These are phyloP conservation scores for Suillus lakei DNA, from an alignment of 768 basidiomycete genomes.

Conservation along the genomic window DNA sequence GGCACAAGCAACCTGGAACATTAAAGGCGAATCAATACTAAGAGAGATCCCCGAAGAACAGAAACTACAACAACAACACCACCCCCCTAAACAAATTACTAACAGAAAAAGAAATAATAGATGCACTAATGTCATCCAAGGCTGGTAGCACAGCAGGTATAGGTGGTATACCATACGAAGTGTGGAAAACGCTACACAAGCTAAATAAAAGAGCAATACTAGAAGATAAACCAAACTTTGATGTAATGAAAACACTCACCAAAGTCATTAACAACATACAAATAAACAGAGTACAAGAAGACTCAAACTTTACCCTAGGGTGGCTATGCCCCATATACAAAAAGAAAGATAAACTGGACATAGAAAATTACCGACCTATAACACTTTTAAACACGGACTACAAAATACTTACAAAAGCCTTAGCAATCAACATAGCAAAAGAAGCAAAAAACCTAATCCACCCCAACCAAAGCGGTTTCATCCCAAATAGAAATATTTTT, in stretches of 20 bases:
- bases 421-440: slow-evolving; percentile 23
- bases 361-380: slow-evolving; percentile 45
- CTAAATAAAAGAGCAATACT: no score
- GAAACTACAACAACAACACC: no score
- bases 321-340: slow-evolving; percentile 46
- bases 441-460: slow-evolving; percentile 29
- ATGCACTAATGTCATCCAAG: slow-evolving; percentile 17
- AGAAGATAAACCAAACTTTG: slow-evolving; percentile 11
- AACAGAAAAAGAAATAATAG: slow-evolving; percentile 21
- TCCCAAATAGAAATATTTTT: slow-evolving; percentile 34
- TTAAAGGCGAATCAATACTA: no score
- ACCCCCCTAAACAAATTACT: background rate
- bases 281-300: slow-evolving; percentile 18
- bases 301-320: slow-evolving; percentile 31
- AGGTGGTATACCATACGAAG: slow-evolving; percentile 35
- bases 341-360: slow-evolving; percentile 37
- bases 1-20: no score
- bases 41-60: no score
- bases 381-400: slow-evolving; percentile 42
- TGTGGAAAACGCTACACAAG: slow-evolving; percentile 24
- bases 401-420: slow-evolving; percentile 33
- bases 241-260: slow-evolving; percentile 11
- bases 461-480: slow-evolving; percentile 45
- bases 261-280: slow-evolving; percentile 32
- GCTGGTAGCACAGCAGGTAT: slow-evolving; percentile 29